phyloP scores from a whole-genome alignment of 1,139 yeast species.

The Petasospora rhodanensis region DNA sequence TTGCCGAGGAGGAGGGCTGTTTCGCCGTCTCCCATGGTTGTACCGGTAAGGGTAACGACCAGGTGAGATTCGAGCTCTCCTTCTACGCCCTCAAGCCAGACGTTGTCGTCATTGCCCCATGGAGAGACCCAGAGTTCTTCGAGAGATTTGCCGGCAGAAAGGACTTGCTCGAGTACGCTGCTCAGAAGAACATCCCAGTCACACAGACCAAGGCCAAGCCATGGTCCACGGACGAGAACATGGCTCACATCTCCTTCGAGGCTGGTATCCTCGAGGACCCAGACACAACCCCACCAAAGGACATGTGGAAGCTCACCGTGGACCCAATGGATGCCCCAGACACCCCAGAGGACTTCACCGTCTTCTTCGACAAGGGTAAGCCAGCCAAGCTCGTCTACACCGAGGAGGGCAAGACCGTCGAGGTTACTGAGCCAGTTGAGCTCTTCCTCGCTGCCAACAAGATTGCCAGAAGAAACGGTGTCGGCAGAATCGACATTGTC shows the following conservation, averaged over 20 bases:
- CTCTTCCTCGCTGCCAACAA: conserved; percentile 89
- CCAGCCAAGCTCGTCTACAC: conserved; percentile 74
- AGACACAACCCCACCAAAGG: conserved; percentile 97
- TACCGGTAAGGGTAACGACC: conserved; percentile 99
- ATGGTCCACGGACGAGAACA: conserved; percentile 98
- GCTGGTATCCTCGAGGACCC: conserved; percentile 99
- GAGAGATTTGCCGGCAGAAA: conserved; percentile 97
- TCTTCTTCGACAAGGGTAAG: conserved; percentile 79
- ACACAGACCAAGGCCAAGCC: conserved; percentile 98
- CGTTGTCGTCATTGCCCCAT: conserved; percentile 94
- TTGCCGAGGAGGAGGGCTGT: conserved; percentile 96
- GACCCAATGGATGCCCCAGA: conserved; percentile 96
- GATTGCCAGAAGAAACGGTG: conserved; percentile 98
- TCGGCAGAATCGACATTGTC: conserved; percentile 97
- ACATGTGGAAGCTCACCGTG: conserved; percentile 98
- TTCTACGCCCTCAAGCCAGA: conserved; percentile 98
- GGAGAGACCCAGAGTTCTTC: conserved; percentile 96
- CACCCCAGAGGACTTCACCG: conserved; percentile 80
- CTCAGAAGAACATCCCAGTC: conserved; percentile 85
- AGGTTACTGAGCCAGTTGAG: conserved; percentile 82
- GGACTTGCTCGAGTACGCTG: conserved; percentile 91
- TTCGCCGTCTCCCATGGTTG: conserved; percentile 98
- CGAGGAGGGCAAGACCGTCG: conserved; percentile 49
- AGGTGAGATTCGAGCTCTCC: conserved; percentile 94
- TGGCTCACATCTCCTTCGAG: conserved; percentile 98